Evolutionary conservation across 345 rosid species (phyloP).

Genomic region (sweet orange (Citrus sinensis)): DVS_A1.0 CM039164.1:28012501-28013000

Average conservation of each 20-base stretch:
- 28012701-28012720: background rate
- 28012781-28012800: background rate
- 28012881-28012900: background rate
- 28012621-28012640: no score
- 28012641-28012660: background rate
- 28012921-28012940: background rate
- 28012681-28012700: background rate
- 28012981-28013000: background rate
- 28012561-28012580: slow-evolving; percentile 28
- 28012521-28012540: slow-evolving; percentile 13
- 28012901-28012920: background rate
- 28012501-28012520: slow-evolving; percentile 11
- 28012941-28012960: background rate
- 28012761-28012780: background rate
- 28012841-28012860: background rate
- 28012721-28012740: background rate
- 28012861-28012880: no score
- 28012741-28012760: background rate
- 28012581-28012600: slow-evolving; percentile 13
- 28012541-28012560: slow-evolving; percentile 19
- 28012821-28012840: background rate
- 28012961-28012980: background rate
- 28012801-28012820: background rate
- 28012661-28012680: slow-evolving; percentile 12
- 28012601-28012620: background rate